Evolutionary conservation across 208 protist species (phyloP), one percentile per base, ranked within the genome.

Genomic region (Leishmania turanica): DNA sequence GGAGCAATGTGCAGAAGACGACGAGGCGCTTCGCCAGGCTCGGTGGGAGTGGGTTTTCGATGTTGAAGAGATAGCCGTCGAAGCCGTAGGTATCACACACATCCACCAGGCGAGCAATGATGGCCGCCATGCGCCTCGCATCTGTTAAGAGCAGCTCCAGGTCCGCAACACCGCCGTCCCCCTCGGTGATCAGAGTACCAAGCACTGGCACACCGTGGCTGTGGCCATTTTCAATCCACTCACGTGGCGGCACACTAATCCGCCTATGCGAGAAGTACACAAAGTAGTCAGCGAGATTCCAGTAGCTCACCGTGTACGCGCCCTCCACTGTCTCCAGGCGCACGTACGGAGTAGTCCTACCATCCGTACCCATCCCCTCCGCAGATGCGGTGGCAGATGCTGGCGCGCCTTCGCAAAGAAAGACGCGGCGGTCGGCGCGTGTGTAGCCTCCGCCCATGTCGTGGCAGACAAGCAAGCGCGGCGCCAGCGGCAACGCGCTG

Each of bases 61-160:
- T 88, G 86, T 99, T 99, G 24, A 99, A 56, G 17, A 99, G 84
- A 80, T 97, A 99, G 15, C 97, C 97, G 82, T 99, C 96, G 78
- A 99, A 99, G 51, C 87, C 82, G 81, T 96, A 95, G 40, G 86
- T 60, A 24, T 92, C 78, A 68, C 85, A 89, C 13, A 99, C 66
- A 11, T 86, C 72, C 5, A 93, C 87, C 0, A 99, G 81, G 27
- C 90, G 79, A 37, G 75, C 49, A 72, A 96, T 92, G 11, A 91
- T 81, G 19, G 72, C 24, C 1, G 72, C 83, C 79, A 90, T 89
- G 64, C 75, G 60, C 68, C 90, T 84, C 19, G 89, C 84, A 62
- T 92, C 84, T 1, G 82, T 82, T 8, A 96, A 79, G 34, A 97
- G 64, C 40, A 77, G 6, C 19, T 72, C 15, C 40, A 89, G 37